Percentiles rank a stretch among this genome's conserved stretches.
phyloP scores from a whole-genome alignment of 2,329 filamentous ascomycete species.

The Herpotrichia juniperi region DNA sequence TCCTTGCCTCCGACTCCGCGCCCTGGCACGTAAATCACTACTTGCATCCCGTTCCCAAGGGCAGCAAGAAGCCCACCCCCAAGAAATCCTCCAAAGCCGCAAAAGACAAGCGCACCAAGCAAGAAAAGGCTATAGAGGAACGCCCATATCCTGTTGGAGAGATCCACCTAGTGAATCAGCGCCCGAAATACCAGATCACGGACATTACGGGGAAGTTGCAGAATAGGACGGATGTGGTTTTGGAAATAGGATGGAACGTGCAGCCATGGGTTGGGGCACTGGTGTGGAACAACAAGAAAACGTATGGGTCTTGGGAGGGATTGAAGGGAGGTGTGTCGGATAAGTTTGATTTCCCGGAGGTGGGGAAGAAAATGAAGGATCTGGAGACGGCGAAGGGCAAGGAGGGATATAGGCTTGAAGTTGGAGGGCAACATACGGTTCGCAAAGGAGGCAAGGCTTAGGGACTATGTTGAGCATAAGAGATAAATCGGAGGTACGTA shows the following conservation, averaged over 20 bases:
- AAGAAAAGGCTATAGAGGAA: constrained; percentile 4
- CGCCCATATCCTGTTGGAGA: constrained; percentile 64
- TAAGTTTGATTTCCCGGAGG: constrained; percentile 66
- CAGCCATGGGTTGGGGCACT: constrained; percentile 94
- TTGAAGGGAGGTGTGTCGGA: constrained; percentile 69
- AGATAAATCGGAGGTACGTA: too few relatives aligned
- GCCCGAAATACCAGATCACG: constrained; percentile 96
- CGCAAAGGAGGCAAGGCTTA: constrained; percentile 16
- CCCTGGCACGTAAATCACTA: constrained; percentile 58
- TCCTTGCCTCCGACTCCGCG: constrained; percentile 78
- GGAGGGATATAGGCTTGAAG: constrained; percentile 54
- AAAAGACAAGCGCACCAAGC: constrained; percentile 17
- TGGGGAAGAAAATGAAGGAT: constrained; percentile 66
- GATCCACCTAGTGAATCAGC: constrained; percentile 80
- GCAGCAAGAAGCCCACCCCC: constrained; percentile 53
- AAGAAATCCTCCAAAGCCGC: neutral
- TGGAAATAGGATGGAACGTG: constrained; percentile 92
- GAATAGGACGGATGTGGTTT: constrained; percentile 72
- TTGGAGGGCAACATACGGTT: constrained; percentile 37
- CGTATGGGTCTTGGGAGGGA: constrained; percentile 67
- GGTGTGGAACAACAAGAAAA: constrained; percentile 69
- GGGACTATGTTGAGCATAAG: too few relatives aligned
- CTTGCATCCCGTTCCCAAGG: constrained; percentile 64
- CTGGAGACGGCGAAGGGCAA: constrained; percentile 55
- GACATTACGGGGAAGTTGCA: constrained; percentile 83